Percentiles rank a stretch among this genome's conserved stretches.
These are phyloP conservation scores for Fusarium fracticaudum DNA, from an alignment of 2,329 filamentous ascomycete genomes.

Conservation along the genomic window DNA sequence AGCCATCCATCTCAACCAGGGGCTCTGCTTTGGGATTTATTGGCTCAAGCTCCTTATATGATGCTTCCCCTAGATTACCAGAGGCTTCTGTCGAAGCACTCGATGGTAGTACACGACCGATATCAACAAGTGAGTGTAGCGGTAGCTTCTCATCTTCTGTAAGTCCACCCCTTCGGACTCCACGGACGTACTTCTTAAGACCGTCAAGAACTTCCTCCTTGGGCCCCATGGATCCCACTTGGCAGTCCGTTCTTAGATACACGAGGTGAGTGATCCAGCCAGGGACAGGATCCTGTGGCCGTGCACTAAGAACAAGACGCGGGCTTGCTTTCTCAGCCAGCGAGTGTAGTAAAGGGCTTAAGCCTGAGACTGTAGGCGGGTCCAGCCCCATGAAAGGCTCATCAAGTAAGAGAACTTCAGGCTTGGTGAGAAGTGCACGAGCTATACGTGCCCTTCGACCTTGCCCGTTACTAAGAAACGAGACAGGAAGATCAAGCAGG, in stretches of 20 bases:
- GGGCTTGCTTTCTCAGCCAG: conserved; percentile 75
- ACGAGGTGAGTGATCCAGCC: conserved; percentile 90
- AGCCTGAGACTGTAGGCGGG: conserved; percentile 76
- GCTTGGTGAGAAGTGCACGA: conserved; percentile 79
- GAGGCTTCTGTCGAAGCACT: conserved; percentile 28
- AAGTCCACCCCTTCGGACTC: conserved; percentile 55
- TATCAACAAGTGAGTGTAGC: conserved; percentile 58
- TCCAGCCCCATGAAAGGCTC: conserved; percentile 98
- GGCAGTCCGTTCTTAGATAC: conserved; percentile 73
- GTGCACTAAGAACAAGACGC: conserved; percentile 77
- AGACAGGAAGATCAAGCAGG: conserved; percentile 82
- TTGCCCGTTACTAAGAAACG: conserved; percentile 94
- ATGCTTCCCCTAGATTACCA: conserved; percentile 5
- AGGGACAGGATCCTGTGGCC: conserved; percentile 87
- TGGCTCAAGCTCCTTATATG: conserved; percentile 33
- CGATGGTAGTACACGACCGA: conserved; percentile 56
- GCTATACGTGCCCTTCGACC: conserved; percentile 88
- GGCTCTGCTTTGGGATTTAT: conserved; percentile 64
- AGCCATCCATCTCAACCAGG: conserved; percentile 87
- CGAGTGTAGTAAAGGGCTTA: conserved; percentile 76
- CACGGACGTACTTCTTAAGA: conserved; percentile 59
- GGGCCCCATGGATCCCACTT: conserved; percentile 71
- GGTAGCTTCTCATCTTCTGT: conserved; percentile 60
- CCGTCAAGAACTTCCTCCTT: conserved; percentile 70
- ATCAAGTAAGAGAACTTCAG: conserved; percentile 86